phyloP scores from a whole-genome alignment of 2,329 filamentous ascomycete species.

The Arthrobotrys entomopaga region DNA sequence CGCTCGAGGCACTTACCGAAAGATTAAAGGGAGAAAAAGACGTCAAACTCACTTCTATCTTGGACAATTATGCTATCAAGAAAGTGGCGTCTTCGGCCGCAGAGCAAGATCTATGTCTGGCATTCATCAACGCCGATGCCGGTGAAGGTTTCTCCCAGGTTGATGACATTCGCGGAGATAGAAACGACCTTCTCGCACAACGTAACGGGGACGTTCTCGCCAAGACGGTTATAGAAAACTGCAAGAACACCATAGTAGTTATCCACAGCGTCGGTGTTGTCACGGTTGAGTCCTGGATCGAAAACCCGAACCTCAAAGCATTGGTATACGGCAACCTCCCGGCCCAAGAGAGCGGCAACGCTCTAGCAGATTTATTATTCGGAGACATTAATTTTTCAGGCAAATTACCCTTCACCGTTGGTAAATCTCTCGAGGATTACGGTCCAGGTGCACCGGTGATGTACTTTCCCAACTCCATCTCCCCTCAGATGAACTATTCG shows the following conservation, averaged over 20 bases:
- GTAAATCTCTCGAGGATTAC: conserved; percentile 69
- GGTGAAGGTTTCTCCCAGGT: conserved; percentile 76
- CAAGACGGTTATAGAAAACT: conserved; percentile 70
- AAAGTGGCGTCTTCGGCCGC: conserved; percentile 16
- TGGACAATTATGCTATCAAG: conserved; percentile 30
- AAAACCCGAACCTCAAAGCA: conserved; percentile 73
- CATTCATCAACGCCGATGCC: conserved; percentile 78
- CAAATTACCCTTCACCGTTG: conserved; percentile 75
- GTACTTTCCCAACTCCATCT: conserved; percentile 60
- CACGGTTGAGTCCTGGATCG: conserved; percentile 75
- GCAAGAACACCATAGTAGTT: conserved; percentile 73
- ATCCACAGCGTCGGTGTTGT: conserved; percentile 77
- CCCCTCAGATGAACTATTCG: conserved; percentile 67
- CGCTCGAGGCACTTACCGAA: conserved; percentile 70
- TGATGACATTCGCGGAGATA: conserved; percentile 75
- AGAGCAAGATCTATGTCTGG: conserved; percentile 62
- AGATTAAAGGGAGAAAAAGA: conserved; percentile 13
- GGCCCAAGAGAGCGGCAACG: conserved; percentile 76
- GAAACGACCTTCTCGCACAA: conserved; percentile 72
- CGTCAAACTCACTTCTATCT: conserved; percentile 25
- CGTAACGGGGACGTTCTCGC: conserved; percentile 75
- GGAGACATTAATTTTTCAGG: conserved; percentile 76
- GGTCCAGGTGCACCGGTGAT: conserved; percentile 60
- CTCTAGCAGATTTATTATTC: conserved; percentile 74
- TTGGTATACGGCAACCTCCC: conserved; percentile 77